phyloP scores from a whole-genome alignment of 2,329 filamentous ascomycete species.

The Aspergillus brasiliensis region DNA sequence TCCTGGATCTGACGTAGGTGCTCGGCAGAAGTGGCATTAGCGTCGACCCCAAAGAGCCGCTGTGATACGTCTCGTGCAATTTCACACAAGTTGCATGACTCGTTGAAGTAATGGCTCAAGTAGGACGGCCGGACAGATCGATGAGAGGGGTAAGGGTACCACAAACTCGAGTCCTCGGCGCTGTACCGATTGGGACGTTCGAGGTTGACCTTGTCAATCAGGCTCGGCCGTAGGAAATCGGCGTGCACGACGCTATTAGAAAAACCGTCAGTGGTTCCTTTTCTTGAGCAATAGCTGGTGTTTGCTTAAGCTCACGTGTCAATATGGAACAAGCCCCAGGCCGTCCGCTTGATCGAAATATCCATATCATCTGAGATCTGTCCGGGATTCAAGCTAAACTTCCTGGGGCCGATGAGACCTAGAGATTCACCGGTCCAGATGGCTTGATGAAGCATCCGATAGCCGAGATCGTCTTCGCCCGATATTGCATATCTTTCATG shows the following conservation, averaged over 20 bases:
- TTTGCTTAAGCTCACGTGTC: slow-evolving; percentile 35
- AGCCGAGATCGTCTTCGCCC: slow-evolving; percentile 39
- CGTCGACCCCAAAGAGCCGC: slow-evolving; percentile 31
- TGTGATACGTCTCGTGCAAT: slow-evolving; percentile 41
- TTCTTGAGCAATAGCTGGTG: not conserved
- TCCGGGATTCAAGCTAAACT: slow-evolving; percentile 22
- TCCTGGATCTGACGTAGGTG: slow-evolving; percentile 28
- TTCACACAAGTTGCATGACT: slow-evolving; percentile 36
- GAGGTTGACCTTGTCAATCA: slow-evolving; percentile 39
- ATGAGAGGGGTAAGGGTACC: slow-evolving; percentile 39
- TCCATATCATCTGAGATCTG: slow-evolving; percentile 34
- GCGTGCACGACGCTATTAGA: slow-evolving; percentile 36
- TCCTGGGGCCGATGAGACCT: slow-evolving; percentile 34
- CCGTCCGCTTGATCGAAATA: slow-evolving; percentile 33
- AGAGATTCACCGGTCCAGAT: slow-evolving; percentile 37
- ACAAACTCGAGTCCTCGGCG: slow-evolving; percentile 25
- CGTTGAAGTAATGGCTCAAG: slow-evolving; percentile 36
- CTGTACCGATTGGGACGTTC: slow-evolving; percentile 19
- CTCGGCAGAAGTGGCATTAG: slow-evolving; percentile 2
- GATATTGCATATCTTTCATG: slow-evolving; percentile 43
- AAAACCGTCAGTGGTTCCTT: not conserved
- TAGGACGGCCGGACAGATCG: slow-evolving; percentile 29
- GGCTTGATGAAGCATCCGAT: slow-evolving; percentile 40
- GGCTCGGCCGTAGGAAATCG: slow-evolving; percentile 37
- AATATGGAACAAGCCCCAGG: slow-evolving; percentile 43